Evolutionary conservation across 2,329 filamentous ascomycete species (phyloP).

Genomic region (Drechslerella coelobrocha): DNA sequence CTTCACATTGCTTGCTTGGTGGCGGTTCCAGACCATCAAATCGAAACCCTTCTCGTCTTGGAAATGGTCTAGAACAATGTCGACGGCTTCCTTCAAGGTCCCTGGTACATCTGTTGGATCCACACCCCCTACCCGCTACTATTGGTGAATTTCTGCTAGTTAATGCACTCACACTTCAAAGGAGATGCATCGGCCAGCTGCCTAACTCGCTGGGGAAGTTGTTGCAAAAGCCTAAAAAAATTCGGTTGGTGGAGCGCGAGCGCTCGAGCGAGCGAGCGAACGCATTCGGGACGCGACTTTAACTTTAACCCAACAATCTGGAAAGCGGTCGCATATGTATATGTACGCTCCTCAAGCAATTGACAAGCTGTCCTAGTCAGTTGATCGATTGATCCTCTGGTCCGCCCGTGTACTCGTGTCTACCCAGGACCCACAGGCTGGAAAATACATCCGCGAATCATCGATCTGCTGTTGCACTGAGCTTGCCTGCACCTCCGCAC

Average conservation of each 20-base stretch:
- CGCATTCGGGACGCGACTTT: slow-evolving; percentile 18
- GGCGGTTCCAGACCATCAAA: slow-evolving; percentile 29
- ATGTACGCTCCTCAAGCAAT: slow-evolving; percentile 19
- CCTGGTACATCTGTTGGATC: slow-evolving; percentile 37
- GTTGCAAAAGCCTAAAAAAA: slow-evolving; percentile 17
- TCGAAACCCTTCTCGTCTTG: slow-evolving; percentile 16
- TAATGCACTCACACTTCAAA: slow-evolving; percentile 45
- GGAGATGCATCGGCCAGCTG: slow-evolving; percentile 17
- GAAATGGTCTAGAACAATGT: slow-evolving; percentile 35
- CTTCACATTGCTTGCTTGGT: slow-evolving; percentile 2
- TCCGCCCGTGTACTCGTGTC: slow-evolving; percentile 8
- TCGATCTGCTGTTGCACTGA: slow-evolving; percentile 45
- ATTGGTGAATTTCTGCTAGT: slow-evolving; percentile 21
- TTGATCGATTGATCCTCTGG: slow-evolving; percentile 9
- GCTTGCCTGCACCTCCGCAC: slow-evolving; percentile 16
- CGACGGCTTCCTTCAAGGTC: slow-evolving; percentile 21
- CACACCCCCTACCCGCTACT: slow-evolving; percentile 36
- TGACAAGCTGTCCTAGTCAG: slow-evolving; percentile 17
- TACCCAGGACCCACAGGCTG: slow-evolving; percentile 28
- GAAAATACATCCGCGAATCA: slow-evolving; percentile 45
- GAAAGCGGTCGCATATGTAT: slow-evolving; percentile 16
- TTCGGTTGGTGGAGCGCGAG: slow-evolving; percentile 5
- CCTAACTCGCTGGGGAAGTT: slow-evolving; percentile 32
- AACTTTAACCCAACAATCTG: slow-evolving; percentile 7
- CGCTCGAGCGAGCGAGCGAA: neutral